Conservation (phyloP, 2,329 filamentous ascomycete genomes). For the Phialocephala sp. region DNA sequence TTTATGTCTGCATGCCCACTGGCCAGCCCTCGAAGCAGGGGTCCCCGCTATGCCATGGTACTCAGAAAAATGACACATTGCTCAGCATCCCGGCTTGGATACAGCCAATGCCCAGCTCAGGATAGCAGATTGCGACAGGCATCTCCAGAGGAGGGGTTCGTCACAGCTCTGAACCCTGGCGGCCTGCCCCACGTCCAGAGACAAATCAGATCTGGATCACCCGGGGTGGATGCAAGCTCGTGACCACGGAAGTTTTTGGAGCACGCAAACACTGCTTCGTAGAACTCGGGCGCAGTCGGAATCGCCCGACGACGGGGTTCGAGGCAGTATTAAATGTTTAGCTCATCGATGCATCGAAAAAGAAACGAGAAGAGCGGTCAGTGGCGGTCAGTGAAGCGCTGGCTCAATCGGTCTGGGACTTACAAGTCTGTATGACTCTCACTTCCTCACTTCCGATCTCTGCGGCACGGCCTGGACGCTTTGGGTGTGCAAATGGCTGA, state of each 20-base stretch:
- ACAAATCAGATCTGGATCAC: constrained; percentile 23
- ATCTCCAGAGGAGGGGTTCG: background rate
- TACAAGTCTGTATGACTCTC: constrained; percentile 6
- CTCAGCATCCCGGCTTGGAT: constrained; percentile 7
- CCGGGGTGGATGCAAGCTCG: constrained; percentile 12
- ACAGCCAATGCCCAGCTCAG: constrained; percentile 23
- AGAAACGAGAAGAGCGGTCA: constrained; percentile 3
- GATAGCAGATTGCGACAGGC: constrained; percentile 32
- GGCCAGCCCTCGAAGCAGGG: constrained; percentile 26
- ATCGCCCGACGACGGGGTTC: constrained; percentile 11
- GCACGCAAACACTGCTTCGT: background rate
- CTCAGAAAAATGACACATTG: constrained; percentile 33
- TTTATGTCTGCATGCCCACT: constrained; percentile 24
- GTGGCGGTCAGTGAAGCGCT: background rate
- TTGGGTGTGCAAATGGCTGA: constrained; percentile 1
- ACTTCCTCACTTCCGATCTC: background rate
- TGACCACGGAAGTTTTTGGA: constrained; percentile 31
- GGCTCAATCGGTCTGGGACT: background rate
- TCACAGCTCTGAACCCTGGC: constrained; percentile 11
- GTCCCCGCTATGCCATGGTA: constrained; percentile 29
- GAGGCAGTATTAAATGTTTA: constrained; percentile 1
- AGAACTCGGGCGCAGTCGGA: constrained; percentile 30
- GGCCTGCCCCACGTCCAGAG: constrained; percentile 21
- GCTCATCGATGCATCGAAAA: constrained; percentile 2
- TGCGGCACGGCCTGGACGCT: constrained; percentile 3